Evolutionary conservation across 169 alveolate species (phyloP), one percentile per base, ranked within the genome.

Genomic region (Cryptosporidium meleagridis): DNA sequence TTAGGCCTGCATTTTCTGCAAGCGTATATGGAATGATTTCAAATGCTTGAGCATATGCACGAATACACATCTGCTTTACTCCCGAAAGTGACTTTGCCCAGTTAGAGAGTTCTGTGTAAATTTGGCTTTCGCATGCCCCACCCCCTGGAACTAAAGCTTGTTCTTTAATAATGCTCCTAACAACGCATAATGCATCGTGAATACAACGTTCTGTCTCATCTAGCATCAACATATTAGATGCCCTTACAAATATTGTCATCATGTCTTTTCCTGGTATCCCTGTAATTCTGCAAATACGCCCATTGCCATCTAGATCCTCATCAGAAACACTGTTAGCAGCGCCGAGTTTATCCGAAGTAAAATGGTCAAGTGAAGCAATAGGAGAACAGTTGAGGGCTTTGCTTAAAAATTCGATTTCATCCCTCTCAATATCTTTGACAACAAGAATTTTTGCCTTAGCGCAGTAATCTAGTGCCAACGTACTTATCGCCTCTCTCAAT

Each of bases 1-100:
- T 96, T 75, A 98, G 94, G 10, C 99, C 99, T n/a, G 99, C 99
- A 91, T 98, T 98, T 94, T 98, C 99, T 7, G 99, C 99, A n/a
- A 98, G 97, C 52, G 99, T 98, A 96, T 98, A 98, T 8, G 99
- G 99, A 48, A 98, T 97, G 70, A 98, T 96, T 94, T 98, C 99
- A 65, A 98, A 94, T 51, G 99, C 99, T 84, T 98, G 99, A 16
- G 99, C 99, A 93, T 94, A 98, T 9, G 98, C 99, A 91, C 97
- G 96, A 70, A 97, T 98, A 91, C 98, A 97, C 85, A 96, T 94
- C 72, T 97, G 98, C 86, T 96, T 95, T n/a, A 96, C 97, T 48
- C 99, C 99, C 70, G 95, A 93, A 69, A 98, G 93, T 12, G 96
- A 92, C 80, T 95, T 93, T 23, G 99, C 97, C 97, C 91, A 86